Conservation (phyloP, 441 rosid species). For the Gossypium aridum region DNA sequence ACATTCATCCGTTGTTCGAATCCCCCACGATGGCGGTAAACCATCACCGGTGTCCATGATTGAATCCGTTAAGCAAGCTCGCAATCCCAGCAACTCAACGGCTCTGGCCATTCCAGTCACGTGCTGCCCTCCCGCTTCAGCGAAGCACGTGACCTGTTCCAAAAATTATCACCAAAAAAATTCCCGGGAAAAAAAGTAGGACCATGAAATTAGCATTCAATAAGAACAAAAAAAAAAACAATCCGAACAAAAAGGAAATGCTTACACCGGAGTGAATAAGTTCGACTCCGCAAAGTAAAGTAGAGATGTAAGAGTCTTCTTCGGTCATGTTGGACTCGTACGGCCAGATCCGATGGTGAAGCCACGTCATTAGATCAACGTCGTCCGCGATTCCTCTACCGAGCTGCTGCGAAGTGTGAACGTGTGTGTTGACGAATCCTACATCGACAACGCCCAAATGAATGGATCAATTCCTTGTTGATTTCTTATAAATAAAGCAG, state of each 20-base stretch:
- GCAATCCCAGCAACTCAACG: constrained; percentile 53
- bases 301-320: constrained; percentile 57
- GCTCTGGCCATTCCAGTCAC: constrained; percentile 64
- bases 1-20: constrained; percentile 48
- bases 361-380: constrained; percentile 58
- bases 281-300: constrained; percentile 62
- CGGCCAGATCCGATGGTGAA: constrained; percentile 68
- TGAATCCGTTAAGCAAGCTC: constrained; percentile 63
- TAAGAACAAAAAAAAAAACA: not conserved
- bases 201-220: not conserved
- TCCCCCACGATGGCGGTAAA: constrained; percentile 56
- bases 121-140: constrained; percentile 79
- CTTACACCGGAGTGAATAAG: constrained; percentile 67
- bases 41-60: constrained; percentile 64
- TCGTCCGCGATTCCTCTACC: constrained; percentile 71
- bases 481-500: not conserved
- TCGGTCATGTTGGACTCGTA: constrained; percentile 63
- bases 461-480: not conserved
- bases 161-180: constrained; percentile 5
- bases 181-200: not conserved
- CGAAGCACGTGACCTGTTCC: constrained; percentile 62
- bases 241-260: not conserved
- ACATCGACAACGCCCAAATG: not conserved
- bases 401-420: constrained; percentile 68
- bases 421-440: constrained; percentile 69